Conservation (phyloP, 352 stramenopile species). For the Peronospora belbahrii region DNA sequence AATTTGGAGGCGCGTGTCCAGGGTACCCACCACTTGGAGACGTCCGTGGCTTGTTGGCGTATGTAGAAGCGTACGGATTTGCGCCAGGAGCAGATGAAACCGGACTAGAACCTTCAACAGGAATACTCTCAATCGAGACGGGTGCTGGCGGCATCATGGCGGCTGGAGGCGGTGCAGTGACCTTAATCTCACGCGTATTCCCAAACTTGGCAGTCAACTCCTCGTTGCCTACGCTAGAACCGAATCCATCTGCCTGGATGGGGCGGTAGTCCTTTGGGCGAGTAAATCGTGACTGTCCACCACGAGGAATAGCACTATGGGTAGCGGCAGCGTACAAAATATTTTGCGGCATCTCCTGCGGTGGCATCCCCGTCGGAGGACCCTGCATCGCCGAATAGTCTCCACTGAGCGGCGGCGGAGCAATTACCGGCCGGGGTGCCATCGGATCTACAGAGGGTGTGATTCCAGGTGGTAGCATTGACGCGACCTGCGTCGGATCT, state of each 20-base stretch:
- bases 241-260: constrained; percentile 85
- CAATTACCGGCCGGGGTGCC: constrained; percentile 52
- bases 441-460: constrained; percentile 62
- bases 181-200: constrained; percentile 77
- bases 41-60: constrained; percentile 14
- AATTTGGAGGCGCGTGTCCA: constrained; percentile 25
- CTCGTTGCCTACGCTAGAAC: constrained; percentile 84
- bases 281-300: constrained; percentile 37
- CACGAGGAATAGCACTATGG: constrained; percentile 73
- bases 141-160: constrained; percentile 14
- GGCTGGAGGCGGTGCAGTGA: constrained; percentile 61
- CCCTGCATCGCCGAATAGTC: constrained; percentile 33
- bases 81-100: constrained; percentile 18
- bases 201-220: constrained; percentile 85
- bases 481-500: constrained; percentile 49
- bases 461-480: constrained; percentile 66
- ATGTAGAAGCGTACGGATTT: constrained; percentile 56
- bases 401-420: constrained; percentile 50
- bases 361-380: constrained; percentile 23
- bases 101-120: not conserved
- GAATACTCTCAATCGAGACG: constrained; percentile 1
- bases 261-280: constrained; percentile 69
- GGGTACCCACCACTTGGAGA: constrained; percentile 29
- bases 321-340: constrained; percentile 70
- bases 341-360: constrained; percentile 35